These are phyloP conservation scores for Nigrograna mackinnonii DNA, from an alignment of 2,329 filamentous ascomycete genomes.

Conservation along the genomic window DNA sequence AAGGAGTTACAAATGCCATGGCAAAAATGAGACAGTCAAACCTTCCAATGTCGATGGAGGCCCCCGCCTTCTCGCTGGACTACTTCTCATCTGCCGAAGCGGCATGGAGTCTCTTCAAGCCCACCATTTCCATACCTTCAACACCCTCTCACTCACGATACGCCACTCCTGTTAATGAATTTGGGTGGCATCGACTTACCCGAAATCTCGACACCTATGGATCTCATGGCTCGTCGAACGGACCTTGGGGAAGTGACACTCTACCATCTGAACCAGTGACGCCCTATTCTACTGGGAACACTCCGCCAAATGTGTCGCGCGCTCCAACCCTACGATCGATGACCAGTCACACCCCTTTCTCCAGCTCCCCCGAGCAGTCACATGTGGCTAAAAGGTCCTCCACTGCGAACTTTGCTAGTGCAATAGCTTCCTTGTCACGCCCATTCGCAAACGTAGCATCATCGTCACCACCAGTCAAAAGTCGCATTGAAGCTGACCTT, in stretches of 20 bases:
- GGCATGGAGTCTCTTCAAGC: constrained; percentile 48
- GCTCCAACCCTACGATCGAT: constrained; percentile 41
- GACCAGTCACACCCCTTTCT: constrained; percentile 43
- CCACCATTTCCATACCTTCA: constrained; percentile 35
- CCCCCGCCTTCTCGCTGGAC: constrained; percentile 51
- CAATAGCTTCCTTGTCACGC: constrained; percentile 43
- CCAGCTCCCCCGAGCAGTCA: constrained; percentile 46
- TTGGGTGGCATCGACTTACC: constrained; percentile 31
- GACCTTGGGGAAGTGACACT: constrained; percentile 50
- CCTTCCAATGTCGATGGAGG: constrained; percentile 46
- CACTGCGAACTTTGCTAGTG: constrained; percentile 42
- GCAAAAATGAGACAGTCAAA: constrained; percentile 38
- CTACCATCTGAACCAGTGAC: constrained; percentile 50
- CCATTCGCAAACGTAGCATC: constrained; percentile 42
- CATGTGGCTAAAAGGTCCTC: constrained; percentile 35
- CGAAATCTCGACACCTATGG: constrained; percentile 45
- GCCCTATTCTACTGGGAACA: constrained; percentile 56
- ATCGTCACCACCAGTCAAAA: constrained; percentile 41
- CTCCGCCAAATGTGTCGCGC: constrained; percentile 52
- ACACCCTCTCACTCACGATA: constrained; percentile 35
- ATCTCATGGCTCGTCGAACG: constrained; percentile 55
- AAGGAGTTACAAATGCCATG: constrained; percentile 43
- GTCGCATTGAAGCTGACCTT: constrained; percentile 39
- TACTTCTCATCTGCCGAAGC: constrained; percentile 49
- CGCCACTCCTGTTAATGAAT: constrained; percentile 31